Percentiles rank a stretch among this genome's conserved stretches.
These are phyloP conservation scores for Pseudocercospora pini-densiflorae DNA, from an alignment of 2,329 filamentous ascomycete genomes.

Conservation along the genomic window DNA sequence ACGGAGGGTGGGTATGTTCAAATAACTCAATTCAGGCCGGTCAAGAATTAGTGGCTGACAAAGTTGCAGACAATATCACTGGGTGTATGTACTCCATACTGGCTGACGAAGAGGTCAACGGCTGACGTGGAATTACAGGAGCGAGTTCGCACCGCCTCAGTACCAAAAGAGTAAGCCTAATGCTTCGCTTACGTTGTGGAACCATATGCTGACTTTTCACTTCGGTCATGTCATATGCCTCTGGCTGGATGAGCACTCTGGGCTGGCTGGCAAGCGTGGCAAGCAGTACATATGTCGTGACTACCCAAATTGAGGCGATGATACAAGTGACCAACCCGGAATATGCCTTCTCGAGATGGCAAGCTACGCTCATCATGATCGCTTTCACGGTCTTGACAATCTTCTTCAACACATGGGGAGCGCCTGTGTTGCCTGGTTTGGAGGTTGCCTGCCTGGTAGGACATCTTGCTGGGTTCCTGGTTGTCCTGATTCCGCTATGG, in stretches of 20 bases:
- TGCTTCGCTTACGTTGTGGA: neutral
- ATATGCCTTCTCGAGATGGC: constrained; percentile 36
- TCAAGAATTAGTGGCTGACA: neutral
- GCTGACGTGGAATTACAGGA: constrained; percentile 13
- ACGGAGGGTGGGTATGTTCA: constrained; percentile 33
- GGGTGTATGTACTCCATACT: constrained; percentile 29
- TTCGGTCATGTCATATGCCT: constrained; percentile 28
- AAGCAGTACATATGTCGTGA: constrained; percentile 41
- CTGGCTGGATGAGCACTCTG: constrained; percentile 31
- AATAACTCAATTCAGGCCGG: neutral
- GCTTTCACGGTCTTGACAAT: constrained; percentile 44
- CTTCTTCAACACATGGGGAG: constrained; percentile 37
- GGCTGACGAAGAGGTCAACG: neutral
- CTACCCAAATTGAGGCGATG: constrained; percentile 44
- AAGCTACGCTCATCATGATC: constrained; percentile 38
- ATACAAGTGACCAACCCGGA: constrained; percentile 41
- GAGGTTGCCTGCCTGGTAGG: constrained; percentile 45
- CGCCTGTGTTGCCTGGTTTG: constrained; percentile 39
- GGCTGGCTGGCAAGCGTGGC: constrained; percentile 39
- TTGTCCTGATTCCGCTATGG: constrained; percentile 38
- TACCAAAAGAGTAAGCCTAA: constrained; percentile 35
- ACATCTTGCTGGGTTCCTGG: constrained; percentile 39
- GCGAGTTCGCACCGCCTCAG: constrained; percentile 39
- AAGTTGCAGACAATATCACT: constrained; percentile 29
- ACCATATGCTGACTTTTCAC: neutral